These are phyloP conservation scores for Corylus avellana DNA, from an alignment of 306 rosid species.

Conservation along the genomic window DNA sequence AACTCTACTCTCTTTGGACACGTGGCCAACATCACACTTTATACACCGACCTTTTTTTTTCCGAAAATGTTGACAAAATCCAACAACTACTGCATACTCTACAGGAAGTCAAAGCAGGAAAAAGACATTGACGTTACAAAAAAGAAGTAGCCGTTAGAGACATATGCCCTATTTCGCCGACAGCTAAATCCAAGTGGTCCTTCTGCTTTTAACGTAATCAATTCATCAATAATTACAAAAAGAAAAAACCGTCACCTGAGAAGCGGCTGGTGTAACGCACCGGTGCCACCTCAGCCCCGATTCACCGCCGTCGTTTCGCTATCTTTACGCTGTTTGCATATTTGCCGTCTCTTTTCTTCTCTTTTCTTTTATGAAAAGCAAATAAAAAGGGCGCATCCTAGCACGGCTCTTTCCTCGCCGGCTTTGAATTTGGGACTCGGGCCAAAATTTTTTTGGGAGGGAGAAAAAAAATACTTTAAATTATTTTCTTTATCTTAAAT, in stretches of 20 bases:
- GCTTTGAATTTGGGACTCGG: too few relatives aligned
- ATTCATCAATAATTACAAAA: not conserved
- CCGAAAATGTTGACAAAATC: too few relatives aligned
- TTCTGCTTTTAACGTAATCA: not conserved
- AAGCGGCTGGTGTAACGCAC: not conserved
- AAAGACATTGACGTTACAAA: not conserved
- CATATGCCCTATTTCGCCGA: not conserved
- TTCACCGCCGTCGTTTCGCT: not conserved
- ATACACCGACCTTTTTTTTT: too few relatives aligned
- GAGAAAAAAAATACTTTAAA: too few relatives aligned
- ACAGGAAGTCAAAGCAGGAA: not conserved
- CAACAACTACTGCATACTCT: too few relatives aligned
- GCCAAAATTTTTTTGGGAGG: too few relatives aligned
- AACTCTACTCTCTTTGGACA: too few relatives aligned
- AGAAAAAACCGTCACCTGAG: not conserved
- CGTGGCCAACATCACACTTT: too few relatives aligned
- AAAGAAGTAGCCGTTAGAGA: not conserved
- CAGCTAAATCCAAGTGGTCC: not conserved
- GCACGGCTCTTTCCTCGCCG: not conserved
- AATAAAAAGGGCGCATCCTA: not conserved
- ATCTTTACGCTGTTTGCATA: not conserved
- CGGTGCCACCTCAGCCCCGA: slow-evolving; percentile 7
- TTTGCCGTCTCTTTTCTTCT: not conserved
- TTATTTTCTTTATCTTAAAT: too few relatives aligned
- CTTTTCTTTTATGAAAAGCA: not conserved